These are phyloP conservation scores for Eragrostis curvula DNA, from an alignment of 176 grass and related monocot genomes.

Conservation along the genomic window DNA sequence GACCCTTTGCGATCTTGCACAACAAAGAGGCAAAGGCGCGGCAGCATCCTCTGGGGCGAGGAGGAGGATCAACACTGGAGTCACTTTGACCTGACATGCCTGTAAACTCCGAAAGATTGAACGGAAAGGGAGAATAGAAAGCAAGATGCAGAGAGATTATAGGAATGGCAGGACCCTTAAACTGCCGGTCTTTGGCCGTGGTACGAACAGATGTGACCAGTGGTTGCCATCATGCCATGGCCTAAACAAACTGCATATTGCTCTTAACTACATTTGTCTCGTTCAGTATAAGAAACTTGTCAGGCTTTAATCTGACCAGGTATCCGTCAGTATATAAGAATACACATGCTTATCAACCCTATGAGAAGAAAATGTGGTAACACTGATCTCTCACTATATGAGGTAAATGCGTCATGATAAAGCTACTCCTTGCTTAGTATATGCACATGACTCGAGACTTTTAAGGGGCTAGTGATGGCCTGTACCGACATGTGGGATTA, in stretches of 20 bases:
- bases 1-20: not conserved
- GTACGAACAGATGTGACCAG: not conserved
- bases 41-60: not conserved
- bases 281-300: not conserved
- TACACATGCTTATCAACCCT: not conserved
- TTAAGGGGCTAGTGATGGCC: not conserved
- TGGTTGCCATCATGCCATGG: not conserved
- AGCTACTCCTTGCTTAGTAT: not conserved
- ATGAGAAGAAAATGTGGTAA: not conserved
- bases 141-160: not conserved
- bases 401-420: not conserved
- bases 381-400: not conserved
- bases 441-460: not conserved
- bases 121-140: not conserved
- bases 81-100: not conserved
- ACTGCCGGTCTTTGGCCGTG: not conserved
- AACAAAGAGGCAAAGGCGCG: not conserved
- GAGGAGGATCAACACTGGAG: not conserved
- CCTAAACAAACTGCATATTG: not conserved
- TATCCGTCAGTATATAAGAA: not conserved
- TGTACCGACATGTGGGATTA: not conserved
- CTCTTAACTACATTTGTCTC: not conserved
- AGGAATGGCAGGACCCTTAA: not conserved
- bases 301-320: constrained; percentile 1
- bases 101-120: not conserved